These are phyloP conservation scores for Tanozyma kutaoensis DNA, from an alignment of 805 yeast species.

Conservation along the genomic window DNA sequence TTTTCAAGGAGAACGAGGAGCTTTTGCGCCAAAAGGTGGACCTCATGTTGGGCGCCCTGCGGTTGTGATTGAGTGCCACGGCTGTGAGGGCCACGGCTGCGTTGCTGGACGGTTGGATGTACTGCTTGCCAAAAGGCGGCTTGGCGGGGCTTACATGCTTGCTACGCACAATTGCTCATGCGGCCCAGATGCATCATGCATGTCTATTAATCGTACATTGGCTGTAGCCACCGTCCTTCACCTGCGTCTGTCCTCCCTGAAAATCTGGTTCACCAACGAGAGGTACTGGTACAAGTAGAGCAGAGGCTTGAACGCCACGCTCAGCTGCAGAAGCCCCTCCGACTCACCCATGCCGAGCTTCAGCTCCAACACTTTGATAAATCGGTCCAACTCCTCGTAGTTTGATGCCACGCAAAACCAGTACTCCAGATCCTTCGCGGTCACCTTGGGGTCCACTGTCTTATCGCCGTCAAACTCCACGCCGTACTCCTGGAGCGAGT, in stretches of 20 bases:
- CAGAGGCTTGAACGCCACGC: constrained; percentile 14
- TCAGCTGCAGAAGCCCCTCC: constrained; percentile 5
- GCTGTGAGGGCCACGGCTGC: too few relatives aligned
- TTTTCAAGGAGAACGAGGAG: constrained; percentile 54
- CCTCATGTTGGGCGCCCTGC: constrained; percentile 44
- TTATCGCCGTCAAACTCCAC: constrained; percentile 16
- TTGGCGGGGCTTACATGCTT: too few relatives aligned
- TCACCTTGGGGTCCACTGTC: not conserved
- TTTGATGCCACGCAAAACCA: constrained; percentile 26
- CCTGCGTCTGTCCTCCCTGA: too few relatives aligned
- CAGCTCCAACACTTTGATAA: constrained; percentile 11
- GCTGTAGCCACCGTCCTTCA: too few relatives aligned
- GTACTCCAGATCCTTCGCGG: constrained; percentile 4
- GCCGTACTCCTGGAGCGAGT: constrained; percentile 15
- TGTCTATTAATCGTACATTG: too few relatives aligned
- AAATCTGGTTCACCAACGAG: too few relatives aligned
- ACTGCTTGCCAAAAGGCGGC: too few relatives aligned
- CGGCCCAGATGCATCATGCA: too few relatives aligned
- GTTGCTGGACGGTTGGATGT: too few relatives aligned
- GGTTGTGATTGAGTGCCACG: constrained; percentile 4
- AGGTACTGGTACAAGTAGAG: constrained; percentile 16
- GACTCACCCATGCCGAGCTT: constrained; percentile 8
- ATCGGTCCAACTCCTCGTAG: constrained; percentile 12
- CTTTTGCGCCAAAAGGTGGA: constrained; percentile 69
- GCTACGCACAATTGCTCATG: too few relatives aligned